Conservation (phyloP, 176 grass and related monocot species). For the Olyra latifolia region DNA sequence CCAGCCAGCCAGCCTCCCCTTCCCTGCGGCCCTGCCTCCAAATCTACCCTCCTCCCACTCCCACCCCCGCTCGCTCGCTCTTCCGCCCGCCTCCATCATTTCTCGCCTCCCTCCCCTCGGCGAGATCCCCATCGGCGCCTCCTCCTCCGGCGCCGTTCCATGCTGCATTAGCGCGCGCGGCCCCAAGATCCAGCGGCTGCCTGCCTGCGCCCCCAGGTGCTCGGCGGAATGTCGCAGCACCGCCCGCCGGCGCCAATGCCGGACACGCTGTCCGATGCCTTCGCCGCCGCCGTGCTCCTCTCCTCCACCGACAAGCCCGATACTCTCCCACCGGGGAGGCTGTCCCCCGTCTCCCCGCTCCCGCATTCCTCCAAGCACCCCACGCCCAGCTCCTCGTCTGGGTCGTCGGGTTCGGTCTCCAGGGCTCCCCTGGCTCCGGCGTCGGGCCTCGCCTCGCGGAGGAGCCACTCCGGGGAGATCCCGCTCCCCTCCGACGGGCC, state of each 20-base stretch:
- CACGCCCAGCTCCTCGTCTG: constrained; percentile 63
- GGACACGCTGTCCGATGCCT: constrained; percentile 56
- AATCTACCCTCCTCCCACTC: constrained; percentile 55
- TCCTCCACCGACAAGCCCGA: constrained; percentile 74
- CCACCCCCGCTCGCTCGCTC: background rate
- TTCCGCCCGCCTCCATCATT: constrained; percentile 47
- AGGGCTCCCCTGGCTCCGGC: background rate
- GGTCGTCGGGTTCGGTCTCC: constrained; percentile 71
- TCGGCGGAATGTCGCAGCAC: constrained; percentile 61
- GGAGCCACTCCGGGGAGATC: constrained; percentile 88
- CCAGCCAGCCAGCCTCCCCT: too few species aligned
- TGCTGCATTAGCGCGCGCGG: constrained; percentile 32
- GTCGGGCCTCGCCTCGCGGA: constrained; percentile 52
- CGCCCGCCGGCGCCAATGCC: constrained; percentile 42
- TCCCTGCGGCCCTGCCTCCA: too few species aligned
- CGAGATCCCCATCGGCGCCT: constrained; percentile 41
- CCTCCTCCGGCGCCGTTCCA: constrained; percentile 7
- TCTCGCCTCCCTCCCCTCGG: constrained; percentile 46
- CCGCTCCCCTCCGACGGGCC: constrained; percentile 37
- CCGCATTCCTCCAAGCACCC: constrained; percentile 46
- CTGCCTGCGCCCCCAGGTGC: background rate
- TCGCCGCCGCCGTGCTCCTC: constrained; percentile 60
- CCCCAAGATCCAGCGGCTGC: constrained; percentile 7
- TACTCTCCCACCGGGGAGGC: constrained; percentile 48
- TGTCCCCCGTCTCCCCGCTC: constrained; percentile 74